Percentiles rank a stretch among this genome's conserved stretches.
phyloP scores from a whole-genome alignment of 2,329 filamentous ascomycete genomes.

The Chaetomium strumarium region DNA sequence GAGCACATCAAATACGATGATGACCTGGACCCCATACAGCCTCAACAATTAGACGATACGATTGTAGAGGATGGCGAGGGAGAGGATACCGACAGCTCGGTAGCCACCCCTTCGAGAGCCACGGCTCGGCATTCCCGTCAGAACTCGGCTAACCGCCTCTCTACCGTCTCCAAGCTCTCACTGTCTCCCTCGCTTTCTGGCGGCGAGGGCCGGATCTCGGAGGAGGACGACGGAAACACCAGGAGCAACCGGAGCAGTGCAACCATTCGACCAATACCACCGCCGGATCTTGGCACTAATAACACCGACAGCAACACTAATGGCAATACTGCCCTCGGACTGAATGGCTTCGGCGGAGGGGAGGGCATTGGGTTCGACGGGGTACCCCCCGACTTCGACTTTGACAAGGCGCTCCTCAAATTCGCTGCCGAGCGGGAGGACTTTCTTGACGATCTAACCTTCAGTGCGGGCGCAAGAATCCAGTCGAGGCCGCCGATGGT shows the following conservation, averaged over 20 bases:
- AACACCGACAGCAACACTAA: conserved; percentile 21
- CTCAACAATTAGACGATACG: conserved; percentile 36
- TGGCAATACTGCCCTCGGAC: conserved; percentile 15
- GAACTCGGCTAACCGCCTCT: conserved; percentile 54
- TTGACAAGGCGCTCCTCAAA: conserved; percentile 86
- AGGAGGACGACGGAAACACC: conserved; percentile 53
- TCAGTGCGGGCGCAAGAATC: conserved; percentile 76
- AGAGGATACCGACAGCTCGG: conserved; percentile 33
- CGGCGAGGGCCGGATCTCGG: conserved; percentile 45
- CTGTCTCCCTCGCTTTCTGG: conserved; percentile 17
- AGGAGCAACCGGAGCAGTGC: conserved; percentile 61
- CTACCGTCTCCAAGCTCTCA: conserved; percentile 41
- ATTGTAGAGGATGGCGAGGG: conserved; percentile 59
- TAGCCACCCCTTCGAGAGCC: conserved; percentile 30
- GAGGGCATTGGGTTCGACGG: conserved; percentile 29
- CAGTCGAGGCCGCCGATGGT: conserved; percentile 65
- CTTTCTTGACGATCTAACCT: conserved; percentile 86
- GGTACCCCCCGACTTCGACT: conserved; percentile 68
- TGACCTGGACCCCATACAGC: conserved; percentile 5
- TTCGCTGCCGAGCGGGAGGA: conserved; percentile 93
- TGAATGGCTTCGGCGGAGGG: conserved; percentile 22
- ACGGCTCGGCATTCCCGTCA: conserved; percentile 55
- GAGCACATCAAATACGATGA: conserved; percentile 63
- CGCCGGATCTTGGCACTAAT: conserved; percentile 26
- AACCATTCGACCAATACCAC: conserved; percentile 47